These are phyloP conservation scores for Sonneratia alba DNA, from an alignment of 345 rosid genomes.

Conservation along the genomic window DNA sequence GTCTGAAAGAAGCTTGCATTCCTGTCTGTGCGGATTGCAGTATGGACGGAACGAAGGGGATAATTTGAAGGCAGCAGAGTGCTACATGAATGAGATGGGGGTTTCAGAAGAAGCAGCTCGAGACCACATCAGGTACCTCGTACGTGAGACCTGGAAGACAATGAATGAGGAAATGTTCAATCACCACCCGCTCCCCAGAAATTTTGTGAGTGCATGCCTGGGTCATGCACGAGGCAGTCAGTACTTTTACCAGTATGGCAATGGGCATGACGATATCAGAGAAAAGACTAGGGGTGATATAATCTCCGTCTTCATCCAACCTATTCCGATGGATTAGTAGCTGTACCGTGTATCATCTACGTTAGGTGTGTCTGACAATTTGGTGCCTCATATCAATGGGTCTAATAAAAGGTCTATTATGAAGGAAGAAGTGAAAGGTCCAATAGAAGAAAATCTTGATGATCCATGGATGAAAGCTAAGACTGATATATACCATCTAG, in stretches of 20 bases:
- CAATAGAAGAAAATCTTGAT: not conserved
- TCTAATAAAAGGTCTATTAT: no score
- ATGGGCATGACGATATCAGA: conserved; percentile 13
- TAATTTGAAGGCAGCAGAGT: conserved; percentile 8
- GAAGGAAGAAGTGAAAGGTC: no score
- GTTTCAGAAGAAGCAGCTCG: conserved; percentile 9
- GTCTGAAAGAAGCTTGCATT: not conserved
- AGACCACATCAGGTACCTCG: conserved; percentile 2
- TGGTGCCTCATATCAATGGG: no score
- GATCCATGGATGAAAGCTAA: conserved; percentile 4
- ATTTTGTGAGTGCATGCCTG: not conserved
- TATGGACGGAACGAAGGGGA: conserved; percentile 11
- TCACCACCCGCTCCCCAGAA: not conserved
- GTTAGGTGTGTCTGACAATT: not conserved
- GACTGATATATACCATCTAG: conserved; percentile 13
- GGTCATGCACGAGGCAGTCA: conserved; percentile 9
- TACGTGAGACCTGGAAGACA: conserved; percentile 5
- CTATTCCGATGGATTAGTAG: conserved; percentile 2
- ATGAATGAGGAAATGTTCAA: conserved; percentile 6
- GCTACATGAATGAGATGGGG: conserved; percentile 12
- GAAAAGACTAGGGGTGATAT: conserved; percentile 1
- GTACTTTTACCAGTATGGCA: conserved; percentile 13
- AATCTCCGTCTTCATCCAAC: not conserved
- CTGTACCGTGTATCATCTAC: no score
- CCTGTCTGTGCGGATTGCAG: not conserved